These are phyloP conservation scores for Exsudoporus frostii DNA, from an alignment of 768 basidiomycete species.

Conservation along the genomic window DNA sequence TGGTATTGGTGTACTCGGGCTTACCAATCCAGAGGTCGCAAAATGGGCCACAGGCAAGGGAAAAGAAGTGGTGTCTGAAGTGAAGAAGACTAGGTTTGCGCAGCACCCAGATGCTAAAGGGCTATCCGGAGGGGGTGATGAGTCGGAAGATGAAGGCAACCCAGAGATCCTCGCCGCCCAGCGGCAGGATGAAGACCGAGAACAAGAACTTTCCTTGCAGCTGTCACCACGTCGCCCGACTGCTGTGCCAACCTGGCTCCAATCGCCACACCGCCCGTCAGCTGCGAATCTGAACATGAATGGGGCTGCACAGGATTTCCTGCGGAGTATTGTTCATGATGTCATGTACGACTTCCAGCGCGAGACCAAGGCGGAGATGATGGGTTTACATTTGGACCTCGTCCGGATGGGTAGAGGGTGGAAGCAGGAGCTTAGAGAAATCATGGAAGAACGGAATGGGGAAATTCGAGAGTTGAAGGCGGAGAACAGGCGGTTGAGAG, in stretches of 20 bases:
- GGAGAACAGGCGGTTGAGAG: slow-evolving; percentile 52
- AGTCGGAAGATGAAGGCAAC: slow-evolving; percentile 3
- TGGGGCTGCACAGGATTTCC: slow-evolving; percentile 48
- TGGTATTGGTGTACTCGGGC: slow-evolving; percentile 36
- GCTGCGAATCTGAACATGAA: slow-evolving; percentile 25
- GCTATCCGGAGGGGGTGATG: slow-evolving; percentile 19
- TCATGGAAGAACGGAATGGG: slow-evolving; percentile 60
- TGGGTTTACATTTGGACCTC: slow-evolving; percentile 70
- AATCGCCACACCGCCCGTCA: slow-evolving; percentile 37
- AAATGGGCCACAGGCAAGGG: slow-evolving; percentile 46
- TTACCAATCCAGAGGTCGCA: slow-evolving; percentile 54
- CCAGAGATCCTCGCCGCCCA: neutral
- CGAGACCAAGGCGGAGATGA: slow-evolving; percentile 69
- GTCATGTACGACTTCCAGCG: slow-evolving; percentile 71
- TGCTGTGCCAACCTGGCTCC: slow-evolving; percentile 36
- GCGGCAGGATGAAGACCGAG: slow-evolving; percentile 19
- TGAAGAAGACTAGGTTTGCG: slow-evolving; percentile 49
- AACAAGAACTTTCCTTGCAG: slow-evolving; percentile 48
- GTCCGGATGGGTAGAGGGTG: slow-evolving; percentile 68
- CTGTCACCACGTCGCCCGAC: slow-evolving; percentile 52
- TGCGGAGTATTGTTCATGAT: slow-evolving; percentile 64
- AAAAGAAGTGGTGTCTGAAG: slow-evolving; percentile 21
- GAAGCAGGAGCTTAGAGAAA: slow-evolving; percentile 58
- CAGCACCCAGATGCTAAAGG: slow-evolving; percentile 25
- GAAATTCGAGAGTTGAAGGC: slow-evolving; percentile 47